Base-by-base conservation (phyloP, 2,329 filamentous ascomycete genomes). In the Phyllosticta citrichinensis region DNA sequence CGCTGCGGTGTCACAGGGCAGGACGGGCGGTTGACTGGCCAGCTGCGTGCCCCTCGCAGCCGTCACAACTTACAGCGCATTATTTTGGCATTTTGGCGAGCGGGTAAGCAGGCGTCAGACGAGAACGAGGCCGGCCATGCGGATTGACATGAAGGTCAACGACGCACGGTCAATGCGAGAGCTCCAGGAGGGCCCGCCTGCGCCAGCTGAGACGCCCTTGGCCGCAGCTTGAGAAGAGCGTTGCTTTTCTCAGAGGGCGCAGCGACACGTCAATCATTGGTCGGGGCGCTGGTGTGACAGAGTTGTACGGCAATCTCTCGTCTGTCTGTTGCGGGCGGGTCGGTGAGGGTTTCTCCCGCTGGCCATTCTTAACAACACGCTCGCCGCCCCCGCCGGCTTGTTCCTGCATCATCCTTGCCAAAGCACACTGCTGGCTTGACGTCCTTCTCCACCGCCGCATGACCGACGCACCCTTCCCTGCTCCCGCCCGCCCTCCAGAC, bases 221-320 rank as follows among this genome's bases (percentile, higher is more conserved):
- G 59, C 59, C 58, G 58, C 47, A 51, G 58, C 33, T 50, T 50
- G 22, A 51, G 22, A 47, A 27, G 24, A 50, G 58, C 54, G 52
- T 62, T 62, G 55, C 55, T 58, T 58, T 55, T 62, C 57, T 47
- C 40, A 47, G 40, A 47, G 40, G 35, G 54, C 56, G 30, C 55
- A 52, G 51, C 27, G 60, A 62, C 60, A 62, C 60, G 60, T 58
- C 60, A 58, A 58, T 27, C 24, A 55, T 58, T 55, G 55, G 52
- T 52, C 55, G 55, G 55, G 50, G 53, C 47, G 59, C 30, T 56
- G 57, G 55, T 62, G 60, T 58, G 60, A 62, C 60, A 58, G 52
- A 50, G 51, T 55, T 53, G 60, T 56, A 57, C 51, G 47, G 55
- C 57, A 62, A 62, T 62, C 60, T 57, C 60, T 62, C 60, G 57